Evolutionary conservation across 768 basidiomycete genomes (phyloP).

Genomic region (Suillus placidus): DNA sequence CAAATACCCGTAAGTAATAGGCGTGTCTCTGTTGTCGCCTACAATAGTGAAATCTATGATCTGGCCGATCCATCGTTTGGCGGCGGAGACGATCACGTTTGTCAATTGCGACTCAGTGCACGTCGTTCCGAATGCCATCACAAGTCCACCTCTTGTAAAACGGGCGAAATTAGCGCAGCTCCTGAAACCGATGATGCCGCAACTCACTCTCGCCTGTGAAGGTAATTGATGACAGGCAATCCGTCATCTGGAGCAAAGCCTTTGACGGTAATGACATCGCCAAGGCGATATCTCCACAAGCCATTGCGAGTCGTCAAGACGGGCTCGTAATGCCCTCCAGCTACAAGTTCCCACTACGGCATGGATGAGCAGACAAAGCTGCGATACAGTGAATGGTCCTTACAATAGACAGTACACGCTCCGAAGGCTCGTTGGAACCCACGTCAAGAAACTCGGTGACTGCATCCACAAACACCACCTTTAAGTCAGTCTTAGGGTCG

Average conservation of each 20-base stretch:
- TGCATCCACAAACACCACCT: constrained; percentile 10
- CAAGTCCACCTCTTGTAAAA: not conserved
- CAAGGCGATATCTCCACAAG: constrained; percentile 16
- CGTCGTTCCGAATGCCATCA: not conserved
- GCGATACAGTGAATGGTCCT: not conserved
- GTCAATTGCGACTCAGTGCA: constrained; percentile 23
- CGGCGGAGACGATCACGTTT: constrained; percentile 15
- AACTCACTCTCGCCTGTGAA: constrained; percentile 16
- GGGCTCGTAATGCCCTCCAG: constrained; percentile 11
- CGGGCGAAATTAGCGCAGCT: not conserved
- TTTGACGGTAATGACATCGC: constrained; percentile 13
- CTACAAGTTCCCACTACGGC: constrained; percentile 8
- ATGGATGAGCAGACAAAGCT: not conserved
- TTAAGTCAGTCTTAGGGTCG: not conserved
- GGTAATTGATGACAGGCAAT: constrained; percentile 8
- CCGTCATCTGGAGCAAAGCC: constrained; percentile 17
- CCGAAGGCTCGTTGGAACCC: not conserved
- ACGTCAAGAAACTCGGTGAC: constrained; percentile 13
- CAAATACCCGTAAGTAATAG: constrained; percentile 16
- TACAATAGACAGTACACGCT: not conserved
- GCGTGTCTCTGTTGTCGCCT: constrained; percentile 20
- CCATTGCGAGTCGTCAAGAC: constrained; percentile 15
- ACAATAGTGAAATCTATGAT: constrained; percentile 27
- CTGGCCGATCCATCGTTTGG: constrained; percentile 18
- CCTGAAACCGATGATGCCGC: not conserved